A percentile compares a stretch with the other conserved stretches of the same genome.
These are phyloP conservation scores for Corynascus novoguineensis DNA, from an alignment of 495 filamentous ascomycete genomes.

Conservation along the genomic window DNA sequence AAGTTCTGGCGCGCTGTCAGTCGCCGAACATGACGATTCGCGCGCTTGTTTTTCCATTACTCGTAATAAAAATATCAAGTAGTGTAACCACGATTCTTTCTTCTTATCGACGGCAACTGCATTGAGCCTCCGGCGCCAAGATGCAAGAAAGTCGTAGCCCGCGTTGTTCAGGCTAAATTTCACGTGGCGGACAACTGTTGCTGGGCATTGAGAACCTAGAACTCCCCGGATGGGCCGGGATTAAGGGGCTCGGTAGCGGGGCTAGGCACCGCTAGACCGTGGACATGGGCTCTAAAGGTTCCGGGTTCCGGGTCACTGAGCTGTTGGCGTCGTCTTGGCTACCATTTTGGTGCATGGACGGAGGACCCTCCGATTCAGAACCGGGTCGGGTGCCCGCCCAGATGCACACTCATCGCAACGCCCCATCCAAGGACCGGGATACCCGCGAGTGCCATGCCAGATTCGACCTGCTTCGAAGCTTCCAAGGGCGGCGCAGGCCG, in stretches of 20 bases:
- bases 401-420: background rate
- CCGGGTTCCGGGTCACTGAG: constrained; percentile 12
- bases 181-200: constrained; percentile 8
- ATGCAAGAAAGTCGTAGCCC: constrained; percentile 7
- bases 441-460: background rate
- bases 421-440: too few relatives aligned
- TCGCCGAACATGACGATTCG: too few relatives aligned
- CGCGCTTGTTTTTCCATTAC: too few relatives aligned
- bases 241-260: constrained; percentile 10
- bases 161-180: constrained; percentile 18
- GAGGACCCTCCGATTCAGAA: constrained; percentile 23
- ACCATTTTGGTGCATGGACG: constrained; percentile 18
- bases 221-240: constrained; percentile 4
- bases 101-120: constrained; percentile 14
- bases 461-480: background rate
- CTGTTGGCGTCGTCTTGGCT: constrained; percentile 15
- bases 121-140: constrained; percentile 15
- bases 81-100: background rate
- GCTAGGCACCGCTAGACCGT: too few relatives aligned
- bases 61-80: too few relatives aligned
- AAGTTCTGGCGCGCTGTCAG: too few relatives aligned
- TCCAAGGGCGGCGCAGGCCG: background rate
- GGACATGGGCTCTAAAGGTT: background rate
- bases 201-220: background rate
- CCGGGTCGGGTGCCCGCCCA: constrained; percentile 9